These are phyloP conservation scores for Exsudoporus floridanus DNA, from an alignment of 1,284 basidiomycete genomes.

Conservation along the genomic window DNA sequence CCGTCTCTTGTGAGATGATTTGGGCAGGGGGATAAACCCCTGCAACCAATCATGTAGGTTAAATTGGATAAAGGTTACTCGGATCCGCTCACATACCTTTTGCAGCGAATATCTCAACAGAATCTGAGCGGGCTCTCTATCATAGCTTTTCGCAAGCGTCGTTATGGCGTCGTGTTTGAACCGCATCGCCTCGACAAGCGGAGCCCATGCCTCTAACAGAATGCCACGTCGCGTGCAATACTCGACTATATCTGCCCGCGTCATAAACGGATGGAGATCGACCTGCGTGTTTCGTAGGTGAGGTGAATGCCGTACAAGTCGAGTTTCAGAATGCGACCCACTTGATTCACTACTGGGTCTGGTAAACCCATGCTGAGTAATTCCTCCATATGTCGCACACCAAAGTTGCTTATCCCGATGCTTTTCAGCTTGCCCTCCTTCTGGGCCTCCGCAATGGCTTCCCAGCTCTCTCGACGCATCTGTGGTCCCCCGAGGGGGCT, in stretches of 20 bases:
- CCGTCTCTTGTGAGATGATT: conserved; percentile 53
- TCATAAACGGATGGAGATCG: conserved; percentile 75
- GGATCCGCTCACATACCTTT: conserved; percentile 48
- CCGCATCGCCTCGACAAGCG: conserved; percentile 44
- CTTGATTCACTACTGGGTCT: conserved; percentile 66
- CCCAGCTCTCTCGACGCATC: conserved; percentile 36
- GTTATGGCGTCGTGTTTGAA: conserved; percentile 50
- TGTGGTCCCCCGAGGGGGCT: conserved; percentile 36
- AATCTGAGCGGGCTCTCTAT: conserved; percentile 63
- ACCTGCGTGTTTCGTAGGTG: conserved; percentile 37
- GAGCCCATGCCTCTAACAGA: conserved; percentile 61
- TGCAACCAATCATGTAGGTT: conserved; percentile 18
- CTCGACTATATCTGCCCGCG: conserved; percentile 59
- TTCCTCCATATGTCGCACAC: conserved; percentile 53
- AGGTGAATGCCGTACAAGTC: conserved; percentile 2
- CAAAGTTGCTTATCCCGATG: conserved; percentile 5
- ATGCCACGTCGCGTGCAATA: conserved; percentile 62
- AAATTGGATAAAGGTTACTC: background rate
- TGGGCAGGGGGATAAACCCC: conserved; percentile 61
- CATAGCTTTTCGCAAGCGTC: conserved; percentile 49
- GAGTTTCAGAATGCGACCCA: conserved; percentile 33
- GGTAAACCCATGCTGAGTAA: conserved; percentile 52
- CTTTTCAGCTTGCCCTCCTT: background rate
- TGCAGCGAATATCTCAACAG: conserved; percentile 66
- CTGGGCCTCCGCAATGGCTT: background rate